Evolutionary conservation across 257 asterid species (phyloP).

Genomic region (Agastache rugosa): DNA sequence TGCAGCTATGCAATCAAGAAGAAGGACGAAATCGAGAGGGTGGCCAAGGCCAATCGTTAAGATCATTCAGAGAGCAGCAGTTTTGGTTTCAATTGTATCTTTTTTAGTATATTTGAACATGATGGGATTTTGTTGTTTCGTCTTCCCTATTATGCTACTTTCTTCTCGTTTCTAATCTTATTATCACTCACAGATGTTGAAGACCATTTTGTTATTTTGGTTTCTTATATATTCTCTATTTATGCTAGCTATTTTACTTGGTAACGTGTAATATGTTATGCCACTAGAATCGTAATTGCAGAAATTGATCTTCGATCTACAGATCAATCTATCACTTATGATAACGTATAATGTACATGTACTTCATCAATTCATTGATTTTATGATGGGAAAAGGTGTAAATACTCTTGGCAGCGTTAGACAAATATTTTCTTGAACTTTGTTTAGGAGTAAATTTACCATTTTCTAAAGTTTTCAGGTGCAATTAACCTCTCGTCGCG

Average conservation of each 20-base stretch:
- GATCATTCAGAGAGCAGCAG: constrained; percentile 44
- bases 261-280: background rate
- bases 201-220: background rate
- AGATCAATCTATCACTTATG: too few relatives aligned
- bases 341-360: too few relatives aligned
- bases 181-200: background rate
- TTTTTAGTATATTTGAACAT: constrained; percentile 21
- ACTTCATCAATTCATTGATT: too few relatives aligned
- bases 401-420: too few relatives aligned
- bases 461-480: too few relatives aligned
- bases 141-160: background rate
- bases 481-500: too few relatives aligned
- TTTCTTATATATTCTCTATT: background rate
- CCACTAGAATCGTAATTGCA: too few relatives aligned
- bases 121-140: constrained; percentile 24
- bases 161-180: background rate
- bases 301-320: too few relatives aligned
- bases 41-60: constrained; percentile 81
- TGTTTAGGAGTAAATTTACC: too few relatives aligned
- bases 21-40: constrained; percentile 82
- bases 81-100: constrained; percentile 29
- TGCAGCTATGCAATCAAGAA: constrained; percentile 79
- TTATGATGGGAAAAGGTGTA: too few relatives aligned
- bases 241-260: background rate
- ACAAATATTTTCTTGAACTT: too few relatives aligned